phyloP scores from a whole-genome alignment of 176 grass and related monocot species.

The Rhynchospora tenuis region DNA sequence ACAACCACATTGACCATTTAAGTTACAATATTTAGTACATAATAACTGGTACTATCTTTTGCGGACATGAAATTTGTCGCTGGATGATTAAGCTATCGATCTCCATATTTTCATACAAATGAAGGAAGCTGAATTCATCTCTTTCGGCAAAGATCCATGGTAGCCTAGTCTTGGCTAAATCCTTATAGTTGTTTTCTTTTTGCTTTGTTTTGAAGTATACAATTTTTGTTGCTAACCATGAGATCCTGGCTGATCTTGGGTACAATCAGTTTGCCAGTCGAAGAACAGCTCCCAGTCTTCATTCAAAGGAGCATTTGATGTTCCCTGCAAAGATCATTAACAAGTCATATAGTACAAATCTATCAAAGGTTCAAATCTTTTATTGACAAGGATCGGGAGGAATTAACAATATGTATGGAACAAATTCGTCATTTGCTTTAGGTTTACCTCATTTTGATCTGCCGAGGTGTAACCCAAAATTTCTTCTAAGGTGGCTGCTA shows the following conservation, averaged over 20 bases:
- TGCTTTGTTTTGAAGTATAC: not conserved
- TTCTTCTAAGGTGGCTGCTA: constrained; percentile 61
- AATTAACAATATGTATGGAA: not conserved
- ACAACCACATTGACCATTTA: too few relatives aligned
- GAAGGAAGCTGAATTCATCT: not conserved
- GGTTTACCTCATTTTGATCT: constrained; percentile 47
- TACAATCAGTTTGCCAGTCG: constrained; percentile 61
- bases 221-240: not conserved
- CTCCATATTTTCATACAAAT: not conserved
- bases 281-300: constrained; percentile 67
- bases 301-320: constrained; percentile 42
- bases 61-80: not conserved
- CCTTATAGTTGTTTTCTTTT: not conserved
- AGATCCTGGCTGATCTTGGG: constrained; percentile 50
- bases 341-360: not conserved
- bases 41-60: not conserved
- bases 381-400: not conserved
- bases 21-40: not conserved
- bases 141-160: not conserved
- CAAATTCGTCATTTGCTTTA: not conserved
- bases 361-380: not conserved
- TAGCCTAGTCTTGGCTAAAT: too few relatives aligned
- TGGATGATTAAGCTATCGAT: not conserved
- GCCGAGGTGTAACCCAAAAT: constrained; percentile 68
- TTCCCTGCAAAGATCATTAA: constrained; percentile 46